Percentiles rank a stretch among this genome's conserved stretches.
phyloP scores from a whole-genome alignment of 169 alveolate genomes.

The Cryptosporidium sp. region DNA sequence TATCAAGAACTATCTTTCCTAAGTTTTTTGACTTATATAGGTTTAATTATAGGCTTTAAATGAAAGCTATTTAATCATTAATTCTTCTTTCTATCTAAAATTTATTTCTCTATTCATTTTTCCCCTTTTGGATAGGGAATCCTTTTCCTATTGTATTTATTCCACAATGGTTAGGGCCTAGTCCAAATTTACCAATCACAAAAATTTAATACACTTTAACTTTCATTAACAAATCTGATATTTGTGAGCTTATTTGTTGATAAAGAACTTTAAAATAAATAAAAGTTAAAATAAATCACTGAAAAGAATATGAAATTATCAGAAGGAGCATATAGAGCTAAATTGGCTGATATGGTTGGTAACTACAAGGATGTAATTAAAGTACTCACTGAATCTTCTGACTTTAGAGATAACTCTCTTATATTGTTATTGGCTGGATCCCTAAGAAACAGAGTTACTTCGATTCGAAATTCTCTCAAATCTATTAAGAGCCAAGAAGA shows the following conservation, averaged over 20 bases:
- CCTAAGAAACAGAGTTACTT: slow-evolving; percentile 61
- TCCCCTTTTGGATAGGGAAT: not conserved
- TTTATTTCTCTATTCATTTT: not conserved
- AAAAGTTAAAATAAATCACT: not conserved
- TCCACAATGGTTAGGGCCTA: not conserved
- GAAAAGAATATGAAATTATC: slow-evolving; percentile 39
- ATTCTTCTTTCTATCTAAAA: not conserved
- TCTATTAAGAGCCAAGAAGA: slow-evolving; percentile 26
- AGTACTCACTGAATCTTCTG: slow-evolving; percentile 63
- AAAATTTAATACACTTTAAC: no score
- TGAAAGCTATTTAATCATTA: not conserved
- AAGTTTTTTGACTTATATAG: not conserved
- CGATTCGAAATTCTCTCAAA: slow-evolving; percentile 45
- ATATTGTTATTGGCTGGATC: slow-evolving; percentile 63
- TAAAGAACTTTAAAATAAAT: not conserved
- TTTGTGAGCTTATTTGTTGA: not conserved
- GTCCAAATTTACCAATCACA: not conserved
- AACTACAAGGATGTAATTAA: slow-evolving; percentile 51
- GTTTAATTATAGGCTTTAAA: slow-evolving; percentile 16
- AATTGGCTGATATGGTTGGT: slow-evolving; percentile 62
- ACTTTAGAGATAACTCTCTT: slow-evolving; percentile 54
- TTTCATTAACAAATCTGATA: not conserved
- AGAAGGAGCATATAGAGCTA: slow-evolving; percentile 61
- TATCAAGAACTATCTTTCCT: slow-evolving; percentile 29
- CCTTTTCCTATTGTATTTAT: not conserved